phyloP scores from a whole-genome alignment of 345 rosid species.

The Populus nigra region DNA sequence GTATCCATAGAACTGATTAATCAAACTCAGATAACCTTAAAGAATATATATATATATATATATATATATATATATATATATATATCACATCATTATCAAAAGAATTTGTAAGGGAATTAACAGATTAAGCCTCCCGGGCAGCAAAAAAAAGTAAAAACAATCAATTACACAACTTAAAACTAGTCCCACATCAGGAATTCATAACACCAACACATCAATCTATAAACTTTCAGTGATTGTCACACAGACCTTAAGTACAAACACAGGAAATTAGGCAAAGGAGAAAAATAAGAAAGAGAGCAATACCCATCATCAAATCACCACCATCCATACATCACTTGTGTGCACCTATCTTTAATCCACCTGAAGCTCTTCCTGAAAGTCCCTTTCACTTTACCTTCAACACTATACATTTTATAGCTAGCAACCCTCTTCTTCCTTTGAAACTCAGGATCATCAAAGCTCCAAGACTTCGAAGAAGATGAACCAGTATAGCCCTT shows the following conservation, averaged over 20 bases:
- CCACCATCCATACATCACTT: constrained; percentile 79
- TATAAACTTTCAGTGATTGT: not conserved
- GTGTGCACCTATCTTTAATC: constrained; percentile 76
- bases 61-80: not conserved
- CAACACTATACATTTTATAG: constrained; percentile 80
- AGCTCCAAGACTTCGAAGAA: constrained; percentile 52
- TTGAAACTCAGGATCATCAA: constrained; percentile 74
- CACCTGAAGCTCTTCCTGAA: constrained; percentile 83
- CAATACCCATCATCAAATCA: constrained; percentile 27
- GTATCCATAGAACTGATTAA: not conserved
- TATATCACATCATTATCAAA: constrained; percentile 2
- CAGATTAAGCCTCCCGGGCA: constrained; percentile 7
- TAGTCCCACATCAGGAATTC: constrained; percentile 14
- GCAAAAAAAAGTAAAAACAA: not conserved
- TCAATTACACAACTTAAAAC: constrained; percentile 5
- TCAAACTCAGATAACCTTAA: not conserved
- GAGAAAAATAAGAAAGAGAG: not conserved
- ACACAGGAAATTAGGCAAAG: not conserved
- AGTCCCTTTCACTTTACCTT: constrained; percentile 88
- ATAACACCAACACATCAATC: constrained; percentile 14
- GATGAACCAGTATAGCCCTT: constrained; percentile 41
- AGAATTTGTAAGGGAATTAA: not conserved
- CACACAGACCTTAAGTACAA: constrained; percentile 18
- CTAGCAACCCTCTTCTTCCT: constrained; percentile 96
- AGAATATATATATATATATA: not conserved